Base-by-base conservation (phyloP, 2,329 filamentous ascomycete species). In the Talaromyces sp. region DNA sequence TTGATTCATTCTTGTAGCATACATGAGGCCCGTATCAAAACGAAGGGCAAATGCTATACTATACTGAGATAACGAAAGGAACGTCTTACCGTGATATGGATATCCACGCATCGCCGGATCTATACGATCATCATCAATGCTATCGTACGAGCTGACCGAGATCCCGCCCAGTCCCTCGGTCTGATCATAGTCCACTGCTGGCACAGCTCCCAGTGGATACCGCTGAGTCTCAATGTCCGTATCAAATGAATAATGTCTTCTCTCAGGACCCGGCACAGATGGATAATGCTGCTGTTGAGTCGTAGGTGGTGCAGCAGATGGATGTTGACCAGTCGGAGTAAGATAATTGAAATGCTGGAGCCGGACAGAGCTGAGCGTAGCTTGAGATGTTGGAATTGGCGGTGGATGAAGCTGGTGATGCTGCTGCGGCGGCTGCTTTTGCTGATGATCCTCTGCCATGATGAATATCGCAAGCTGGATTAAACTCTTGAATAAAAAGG, bases 61-160 rank as follows among this genome's bases (percentile, higher is more conserved):
- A 53, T 53, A 53, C 49, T 10, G 49, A 36, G 11, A 56, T 31
- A 53, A 25, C 11, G 7, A 53, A 19, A 53, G 27, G n/a, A 54
- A 0, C 11, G 31, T 76, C 77, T 72, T 75, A 79, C 77, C 74
- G 70, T 76, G 74, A 75, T 77, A 78, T 38, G 75, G 74, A 69
- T 78, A 78, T 31, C 72, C 73, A 68, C 76, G 63, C 34, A 68
- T 60, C 22, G 60, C 69, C 49, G 78, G 69, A 72, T 79, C 77
- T 64, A 78, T 73, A 66, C 75, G 76, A 49, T 79, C 77, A 67
- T 78, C 77, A 19, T 79, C 77, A 66, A 79, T 74, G 65, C 76
- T 78, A 58, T 79, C 77, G 67, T 79, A 79, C 38, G 77, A 79
- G 68, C 76, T 78, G 70, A 79, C 77, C 34, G 77, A 79, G 11